These are phyloP conservation scores for Leishmania major DNA, from an alignment of 208 protist species.

Conservation along the genomic window DNA sequence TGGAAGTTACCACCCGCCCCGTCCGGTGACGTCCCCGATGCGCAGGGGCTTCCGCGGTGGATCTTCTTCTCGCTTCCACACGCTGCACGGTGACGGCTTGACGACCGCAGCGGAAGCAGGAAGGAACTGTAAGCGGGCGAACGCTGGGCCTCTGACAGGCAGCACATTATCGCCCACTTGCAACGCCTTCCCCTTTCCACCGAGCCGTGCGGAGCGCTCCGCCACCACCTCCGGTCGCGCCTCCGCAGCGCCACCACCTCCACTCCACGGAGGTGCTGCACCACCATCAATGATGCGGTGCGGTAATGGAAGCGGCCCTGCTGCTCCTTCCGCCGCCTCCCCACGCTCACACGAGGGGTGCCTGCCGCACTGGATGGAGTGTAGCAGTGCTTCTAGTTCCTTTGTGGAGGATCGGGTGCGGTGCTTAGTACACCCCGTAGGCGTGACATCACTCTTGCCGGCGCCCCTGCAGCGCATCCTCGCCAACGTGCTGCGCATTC, in stretches of 20 bases:
- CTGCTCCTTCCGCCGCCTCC: neutral
- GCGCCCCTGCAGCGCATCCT: slow-evolving; percentile 19
- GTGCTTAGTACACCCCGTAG: slow-evolving; percentile 7
- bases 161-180: neutral
- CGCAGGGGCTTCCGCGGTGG: slow-evolving; percentile 1
- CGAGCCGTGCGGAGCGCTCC: neutral
- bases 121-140: neutral
- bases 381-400: neutral
- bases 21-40: slow-evolving; percentile 21
- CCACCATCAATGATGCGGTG: neutral
- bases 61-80: neutral
- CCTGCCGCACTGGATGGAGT: neutral
- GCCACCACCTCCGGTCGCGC: neutral
- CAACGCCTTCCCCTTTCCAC: neutral
- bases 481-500: slow-evolving; percentile 11
- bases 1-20: slow-evolving; percentile 15
- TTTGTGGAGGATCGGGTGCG: slow-evolving; percentile 20
- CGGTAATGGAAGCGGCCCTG: neutral
- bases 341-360: neutral
- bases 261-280: neutral
- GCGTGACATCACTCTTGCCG: slow-evolving; percentile 1
- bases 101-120: neutral
- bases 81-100: neutral
- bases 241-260: neutral
- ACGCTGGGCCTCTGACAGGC: neutral